phyloP scores from a whole-genome alignment of 441 rosid species.

The Rhodomyrtus psidioides region DNA sequence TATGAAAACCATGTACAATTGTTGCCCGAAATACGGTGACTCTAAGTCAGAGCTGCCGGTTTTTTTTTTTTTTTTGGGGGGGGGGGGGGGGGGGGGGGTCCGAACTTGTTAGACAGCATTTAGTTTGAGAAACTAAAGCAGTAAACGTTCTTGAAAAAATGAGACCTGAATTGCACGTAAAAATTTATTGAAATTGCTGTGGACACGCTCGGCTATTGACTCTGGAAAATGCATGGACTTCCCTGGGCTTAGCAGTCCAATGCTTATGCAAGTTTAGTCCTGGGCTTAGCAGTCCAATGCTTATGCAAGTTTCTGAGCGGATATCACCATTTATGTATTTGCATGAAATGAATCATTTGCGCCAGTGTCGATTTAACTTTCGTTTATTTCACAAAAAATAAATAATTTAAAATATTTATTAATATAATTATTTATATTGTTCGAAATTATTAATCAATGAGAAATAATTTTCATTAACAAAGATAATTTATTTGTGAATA shows the following conservation, averaged over 20 bases:
- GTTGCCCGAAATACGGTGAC: no score
- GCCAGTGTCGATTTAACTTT: no score
- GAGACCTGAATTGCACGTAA: not conserved
- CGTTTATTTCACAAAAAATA: no score
- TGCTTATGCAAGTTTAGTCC: not conserved
- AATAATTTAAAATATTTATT: no score
- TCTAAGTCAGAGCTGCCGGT: no score
- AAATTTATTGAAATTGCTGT: not conserved
- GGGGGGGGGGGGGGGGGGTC: not conserved
- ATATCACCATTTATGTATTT: not conserved
- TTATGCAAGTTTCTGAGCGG: not conserved
- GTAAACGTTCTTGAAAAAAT: not conserved
- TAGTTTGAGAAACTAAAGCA: not conserved
- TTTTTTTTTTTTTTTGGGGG: no score
- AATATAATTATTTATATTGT: no score
- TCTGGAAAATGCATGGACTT: not conserved
- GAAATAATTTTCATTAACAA: no score
- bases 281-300: not conserved
- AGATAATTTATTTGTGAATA: no score
- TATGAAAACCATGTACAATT: not conserved
- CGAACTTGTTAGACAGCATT: not conserved
- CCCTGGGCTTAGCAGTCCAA: not conserved
- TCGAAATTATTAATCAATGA: no score
- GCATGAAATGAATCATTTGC: not conserved
- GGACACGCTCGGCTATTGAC: not conserved